phyloP scores from a whole-genome alignment of 331 rosid species.

The Spiraea crenata region DNA sequence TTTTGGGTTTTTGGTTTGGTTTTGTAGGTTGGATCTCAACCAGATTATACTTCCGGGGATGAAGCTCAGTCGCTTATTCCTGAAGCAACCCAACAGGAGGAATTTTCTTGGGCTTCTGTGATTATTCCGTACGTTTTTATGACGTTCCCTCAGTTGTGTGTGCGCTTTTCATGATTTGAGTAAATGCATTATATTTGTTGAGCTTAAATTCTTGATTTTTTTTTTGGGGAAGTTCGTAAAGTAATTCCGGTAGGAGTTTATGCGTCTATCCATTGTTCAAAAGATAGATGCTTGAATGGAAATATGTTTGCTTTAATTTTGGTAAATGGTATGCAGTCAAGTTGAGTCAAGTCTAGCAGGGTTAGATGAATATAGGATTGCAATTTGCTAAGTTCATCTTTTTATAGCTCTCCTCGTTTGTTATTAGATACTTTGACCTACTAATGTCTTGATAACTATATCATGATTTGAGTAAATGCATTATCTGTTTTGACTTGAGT shows the following conservation, averaged over 20 bases:
- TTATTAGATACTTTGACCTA: too few species aligned
- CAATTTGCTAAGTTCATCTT: too few species aligned
- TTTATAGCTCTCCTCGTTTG: too few species aligned
- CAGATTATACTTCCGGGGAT: slow-evolving; percentile 52
- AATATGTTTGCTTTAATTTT: too few species aligned
- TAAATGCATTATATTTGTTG: not conserved
- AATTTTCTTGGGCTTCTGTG: slow-evolving; percentile 72
- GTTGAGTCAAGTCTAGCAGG: too few species aligned
- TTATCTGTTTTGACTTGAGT: too few species aligned
- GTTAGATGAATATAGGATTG: too few species aligned
- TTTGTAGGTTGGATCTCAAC: slow-evolving; percentile 60
- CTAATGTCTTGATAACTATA: too few species aligned
- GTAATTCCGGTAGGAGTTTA: not conserved
- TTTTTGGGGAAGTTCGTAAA: not conserved
- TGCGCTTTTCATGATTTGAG: slow-evolving; percentile 5
- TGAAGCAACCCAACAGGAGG: slow-evolving; percentile 49
- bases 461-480: too few species aligned
- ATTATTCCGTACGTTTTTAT: slow-evolving; percentile 73
- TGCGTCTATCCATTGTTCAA: too few species aligned
- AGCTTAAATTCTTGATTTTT: not conserved
- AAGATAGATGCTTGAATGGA: too few species aligned
- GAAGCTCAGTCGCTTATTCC: slow-evolving; percentile 48
- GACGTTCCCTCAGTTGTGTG: not conserved
- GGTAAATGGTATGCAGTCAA: too few species aligned
- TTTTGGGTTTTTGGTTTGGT: slow-evolving; percentile 15